Evolutionary conservation across 306 rosid species (phyloP).

Genomic region (Gastrolobium bilobum): DNA sequence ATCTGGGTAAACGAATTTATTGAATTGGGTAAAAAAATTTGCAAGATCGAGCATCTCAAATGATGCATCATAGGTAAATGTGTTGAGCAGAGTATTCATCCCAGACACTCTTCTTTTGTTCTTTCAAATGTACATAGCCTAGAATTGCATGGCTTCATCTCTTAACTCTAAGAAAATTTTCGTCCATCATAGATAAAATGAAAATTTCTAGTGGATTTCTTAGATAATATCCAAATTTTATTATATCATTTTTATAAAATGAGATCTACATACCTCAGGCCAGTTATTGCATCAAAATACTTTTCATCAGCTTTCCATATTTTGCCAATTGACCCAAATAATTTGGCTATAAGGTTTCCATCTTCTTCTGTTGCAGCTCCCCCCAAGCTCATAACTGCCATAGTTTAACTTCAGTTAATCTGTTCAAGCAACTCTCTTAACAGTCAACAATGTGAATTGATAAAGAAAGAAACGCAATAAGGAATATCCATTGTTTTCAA

Average conservation of each 20-base stretch:
- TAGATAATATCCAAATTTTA: constrained; percentile 16
- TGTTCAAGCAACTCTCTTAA: constrained; percentile 37
- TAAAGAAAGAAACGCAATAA: constrained; percentile 36
- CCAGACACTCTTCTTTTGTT: constrained; percentile 26
- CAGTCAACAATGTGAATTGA: constrained; percentile 28
- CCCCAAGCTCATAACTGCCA: constrained; percentile 88
- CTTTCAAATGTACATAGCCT: constrained; percentile 29
- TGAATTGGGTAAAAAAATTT: too few species aligned
- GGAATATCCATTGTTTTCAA: constrained; percentile 27
- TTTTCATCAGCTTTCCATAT: constrained; percentile 91
- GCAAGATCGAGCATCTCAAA: too few species aligned
- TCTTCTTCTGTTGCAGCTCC: constrained; percentile 86
- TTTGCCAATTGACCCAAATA: constrained; percentile 94
- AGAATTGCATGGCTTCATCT: constrained; percentile 5
- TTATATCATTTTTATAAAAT: constrained; percentile 12
- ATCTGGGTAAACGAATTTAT: too few species aligned
- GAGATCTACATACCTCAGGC: constrained; percentile 73
- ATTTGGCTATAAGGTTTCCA: constrained; percentile 69
- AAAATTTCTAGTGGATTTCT: constrained; percentile 14
- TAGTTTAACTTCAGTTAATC: constrained; percentile 42
- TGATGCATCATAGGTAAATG: too few species aligned
- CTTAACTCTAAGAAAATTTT: constrained; percentile 10
- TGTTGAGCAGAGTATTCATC: constrained; percentile 31
- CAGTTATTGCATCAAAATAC: constrained; percentile 90
- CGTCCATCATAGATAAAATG: constrained; percentile 22